Evolutionary conservation across 202 grass and related monocot species (phyloP), one percentile per base, ranked within the genome.

Genomic region (Panicum hallii): DNA sequence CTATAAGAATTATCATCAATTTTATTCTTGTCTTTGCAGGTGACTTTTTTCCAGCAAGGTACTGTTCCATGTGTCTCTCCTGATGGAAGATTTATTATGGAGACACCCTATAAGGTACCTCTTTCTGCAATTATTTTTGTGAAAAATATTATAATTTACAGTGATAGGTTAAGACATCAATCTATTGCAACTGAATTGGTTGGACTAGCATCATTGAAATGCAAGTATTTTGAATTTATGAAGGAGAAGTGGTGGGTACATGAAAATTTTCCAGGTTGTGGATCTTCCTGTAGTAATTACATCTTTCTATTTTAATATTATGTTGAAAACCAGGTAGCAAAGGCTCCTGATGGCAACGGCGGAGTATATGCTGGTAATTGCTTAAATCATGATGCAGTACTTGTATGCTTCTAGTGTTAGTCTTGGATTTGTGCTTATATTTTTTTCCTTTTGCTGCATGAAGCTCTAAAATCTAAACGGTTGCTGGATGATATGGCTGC

Each of bases 81-180:
- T 70, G 95, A 98, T 69, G 91, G 95, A 76, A 90, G 89, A 79
- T 98, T 98, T 90, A 95, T 98, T 75, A 92, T 92, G 93, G 95
- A 94, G 84, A 95, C 88, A 69, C 91, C 93, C 22, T 94, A 85
- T 75, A 95, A 95, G 93, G 89, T 94, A 82, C n/a, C 58, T 79
- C 15, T 62, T 76, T 14, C 32, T 82, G 36, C 36, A 38, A 71
- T 79, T 76, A 49, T 50, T 79, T 64, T 67, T 32, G 9, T 26
- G 6, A 46, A 42, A 22, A 57, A 47, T 57, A 64, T 11, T 69
- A 67, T n/a, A 57, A 71, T 82, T 44, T 79, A 30, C 4, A 53
- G 38, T 26, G 49, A 69, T 56, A 64, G 41, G 22, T 41, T 14
- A 48, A 48, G 49, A 13, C 56, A 72, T 82, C 64, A 55, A 63